Evolutionary conservation across 2,329 filamentous ascomycete species (phyloP).

Genomic region (Sphaerulina vaccinii): DNA sequence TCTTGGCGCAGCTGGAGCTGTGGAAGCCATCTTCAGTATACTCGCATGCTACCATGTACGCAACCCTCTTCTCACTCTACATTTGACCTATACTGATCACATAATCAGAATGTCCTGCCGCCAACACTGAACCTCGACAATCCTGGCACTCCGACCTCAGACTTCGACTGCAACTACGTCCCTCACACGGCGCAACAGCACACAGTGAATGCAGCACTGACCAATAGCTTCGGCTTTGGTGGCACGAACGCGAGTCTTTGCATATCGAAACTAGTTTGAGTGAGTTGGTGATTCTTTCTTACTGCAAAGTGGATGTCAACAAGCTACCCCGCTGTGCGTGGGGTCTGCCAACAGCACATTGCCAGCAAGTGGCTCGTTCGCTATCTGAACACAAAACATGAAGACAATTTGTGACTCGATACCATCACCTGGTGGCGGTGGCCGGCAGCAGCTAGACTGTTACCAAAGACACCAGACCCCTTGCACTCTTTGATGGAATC

Average conservation of each 20-base stretch:
- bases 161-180: conserved; percentile 83
- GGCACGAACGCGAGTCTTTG: conserved; percentile 91
- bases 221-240: conserved; percentile 97
- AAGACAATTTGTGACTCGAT: not conserved
- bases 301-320: no score
- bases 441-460: not conserved
- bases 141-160: conserved; percentile 57
- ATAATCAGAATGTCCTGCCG: conserved; percentile 67
- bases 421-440: not conserved
- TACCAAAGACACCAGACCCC: not conserved
- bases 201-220: conserved; percentile 70
- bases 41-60: conserved; percentile 75
- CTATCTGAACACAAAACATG: conserved; percentile 3
- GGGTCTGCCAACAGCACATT: not conserved
- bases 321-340: conserved; percentile 20
- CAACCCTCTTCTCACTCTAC: not conserved
- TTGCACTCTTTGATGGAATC: no score
- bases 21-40: conserved; percentile 84
- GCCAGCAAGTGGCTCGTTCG: not conserved
- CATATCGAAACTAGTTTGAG: conserved; percentile 54
- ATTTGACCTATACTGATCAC: conserved; percentile 2
- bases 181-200: conserved; percentile 68
- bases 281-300: conserved; percentile 7
- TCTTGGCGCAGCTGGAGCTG: conserved; percentile 83
- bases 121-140: conserved; percentile 80